Base-by-base conservation (phyloP, 495 filamentous ascomycete species). In the Bathelium albidoporum region DNA sequence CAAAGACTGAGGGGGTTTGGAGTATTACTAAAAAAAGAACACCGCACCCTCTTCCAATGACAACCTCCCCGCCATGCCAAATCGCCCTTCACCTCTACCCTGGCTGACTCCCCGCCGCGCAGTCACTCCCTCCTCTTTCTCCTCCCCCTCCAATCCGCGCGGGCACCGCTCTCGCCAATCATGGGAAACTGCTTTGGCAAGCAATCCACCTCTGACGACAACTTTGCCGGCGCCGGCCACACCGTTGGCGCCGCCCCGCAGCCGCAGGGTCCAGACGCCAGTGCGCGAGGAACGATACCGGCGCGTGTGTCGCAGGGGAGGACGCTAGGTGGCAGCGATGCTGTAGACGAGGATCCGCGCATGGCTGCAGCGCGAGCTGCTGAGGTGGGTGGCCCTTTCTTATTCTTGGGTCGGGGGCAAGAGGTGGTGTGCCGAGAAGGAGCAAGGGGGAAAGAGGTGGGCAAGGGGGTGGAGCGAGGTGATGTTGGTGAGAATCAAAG, bases 141-240 rank as follows among this genome's bases (percentile, higher is more conserved):
- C 5, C 34, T 5, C 5, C 14, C 34, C 34, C 14, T 5, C 34
- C 34, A 5, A 14, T 14, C 34, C 34, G 5, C 34, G 5, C 14
- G 34, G 34, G 34, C 14, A 5, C 34, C 14, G 5, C 5, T 14
- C 14, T 39, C 34, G 5, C 34, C 26, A 64, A 32, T 63, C 10
- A 71, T 71, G 69, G 69, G 69, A 53, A 71, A 71, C 65, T 68
- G 66, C 65, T 71, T 59, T 60, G 60, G 63, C 63, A 60, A 45
- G 43, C 60, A 62, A 52, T 61, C 58, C 59, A 32, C 59, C 29
- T 63, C 64, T 12, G 62, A 64, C 20, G 66, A 67, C 59, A 62
- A 64, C 66, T 71, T 71, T 62, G 9, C 63, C 36, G 64, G 64
- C n/a, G 59, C 66, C n/a, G 69, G 69, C 29, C 59, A 62, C 4